Percentiles rank a stretch among this genome's conserved stretches.
These are phyloP conservation scores for Lactifluus echinatus DNA, from an alignment of 768 basidiomycete genomes.

Conservation along the genomic window DNA sequence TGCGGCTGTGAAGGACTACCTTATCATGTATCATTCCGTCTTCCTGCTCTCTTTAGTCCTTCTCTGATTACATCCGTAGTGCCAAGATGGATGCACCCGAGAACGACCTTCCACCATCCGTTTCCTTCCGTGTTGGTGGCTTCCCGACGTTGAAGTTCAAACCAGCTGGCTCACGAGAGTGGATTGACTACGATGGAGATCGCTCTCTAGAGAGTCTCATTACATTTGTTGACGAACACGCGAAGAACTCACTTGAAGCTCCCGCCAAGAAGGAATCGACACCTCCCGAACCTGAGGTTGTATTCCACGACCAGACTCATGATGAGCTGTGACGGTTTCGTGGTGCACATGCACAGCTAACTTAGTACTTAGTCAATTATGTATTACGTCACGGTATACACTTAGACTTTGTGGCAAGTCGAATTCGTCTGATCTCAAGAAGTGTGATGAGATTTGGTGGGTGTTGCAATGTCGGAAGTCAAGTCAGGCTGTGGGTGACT, in stretches of 20 bases:
- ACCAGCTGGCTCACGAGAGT: constrained; percentile 75
- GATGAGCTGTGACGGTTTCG: constrained; percentile 19
- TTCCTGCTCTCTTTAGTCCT: not conserved
- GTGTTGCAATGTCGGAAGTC: no score
- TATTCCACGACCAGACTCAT: constrained; percentile 19
- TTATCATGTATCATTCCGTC: constrained; percentile 56
- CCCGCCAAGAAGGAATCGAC: constrained; percentile 22
- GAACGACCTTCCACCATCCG: constrained; percentile 88
- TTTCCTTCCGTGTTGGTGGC: constrained; percentile 77
- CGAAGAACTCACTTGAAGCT: constrained; percentile 61
- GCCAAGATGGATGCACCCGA: constrained; percentile 96
- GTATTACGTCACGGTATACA: not conserved
- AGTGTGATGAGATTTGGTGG: no score
- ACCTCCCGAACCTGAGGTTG: constrained; percentile 23
- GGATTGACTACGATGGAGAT: constrained; percentile 91
- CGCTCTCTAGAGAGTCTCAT: constrained; percentile 79
- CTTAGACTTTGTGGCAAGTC: not conserved
- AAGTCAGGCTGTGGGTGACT: not conserved
- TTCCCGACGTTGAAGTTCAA: constrained; percentile 99
- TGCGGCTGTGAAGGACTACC: constrained; percentile 57
- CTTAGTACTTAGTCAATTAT: not conserved
- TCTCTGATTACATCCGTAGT: constrained; percentile 32
- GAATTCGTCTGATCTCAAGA: no score
- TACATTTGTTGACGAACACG: constrained; percentile 73
- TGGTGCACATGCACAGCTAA: no score